Evolutionary conservation across 2,329 filamentous ascomycete species (phyloP), one percentile per base, ranked within the genome.

Genomic region (Aotearoamyces nothofagi): DNA sequence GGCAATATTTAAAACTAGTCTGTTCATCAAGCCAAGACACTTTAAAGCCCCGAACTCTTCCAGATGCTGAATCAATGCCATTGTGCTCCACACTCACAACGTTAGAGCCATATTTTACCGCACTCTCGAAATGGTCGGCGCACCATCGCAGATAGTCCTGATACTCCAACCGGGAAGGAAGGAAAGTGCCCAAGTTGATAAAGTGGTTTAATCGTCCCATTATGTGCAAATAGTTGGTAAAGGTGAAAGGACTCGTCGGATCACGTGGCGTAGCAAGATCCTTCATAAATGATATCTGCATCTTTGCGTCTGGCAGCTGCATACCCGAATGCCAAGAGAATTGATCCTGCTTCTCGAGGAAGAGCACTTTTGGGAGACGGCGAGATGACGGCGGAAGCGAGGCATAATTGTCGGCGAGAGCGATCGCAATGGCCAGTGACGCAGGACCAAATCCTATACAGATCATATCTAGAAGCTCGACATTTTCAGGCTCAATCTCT

Each of bases 201-300:
- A 96, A 96, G 41, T 87, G 75, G 27, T 92, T 71, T 22, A 96
- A 64, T n/a, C 87, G 69, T 32, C 66, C 66, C 43, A 92, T 78
- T 42, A 68, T 57, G 57, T 92, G 79, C 9, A 96, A 69, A 52
- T 96, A 96, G 56, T 94, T 94, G 48, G 93, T 61, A 56, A 94
- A 96, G 9, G 87, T 96, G 54, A 96, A 96, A 45, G 84, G 69
- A 40, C 81, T 92, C 38, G 78, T 71, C 5, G 87, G 87, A 50
- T 96, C 76, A 33, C 87, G 69, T 41, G 93, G 63, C 3, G 82
- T 90, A 3, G 87, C 87, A 52, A 96, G 69, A 50, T 96, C 87
- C 58, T 96, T 96, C 58, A 96, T 68, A 59, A 93, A 96, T 7
- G 82, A 92, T 43, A 96, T 96, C 51, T 96, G 87, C 87, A 96